Percentiles rank a stretch among this genome's conserved stretches.
These are phyloP conservation scores for Populus davidiana DNA, from an alignment of 345 rosid genomes.

Conservation along the genomic window DNA sequence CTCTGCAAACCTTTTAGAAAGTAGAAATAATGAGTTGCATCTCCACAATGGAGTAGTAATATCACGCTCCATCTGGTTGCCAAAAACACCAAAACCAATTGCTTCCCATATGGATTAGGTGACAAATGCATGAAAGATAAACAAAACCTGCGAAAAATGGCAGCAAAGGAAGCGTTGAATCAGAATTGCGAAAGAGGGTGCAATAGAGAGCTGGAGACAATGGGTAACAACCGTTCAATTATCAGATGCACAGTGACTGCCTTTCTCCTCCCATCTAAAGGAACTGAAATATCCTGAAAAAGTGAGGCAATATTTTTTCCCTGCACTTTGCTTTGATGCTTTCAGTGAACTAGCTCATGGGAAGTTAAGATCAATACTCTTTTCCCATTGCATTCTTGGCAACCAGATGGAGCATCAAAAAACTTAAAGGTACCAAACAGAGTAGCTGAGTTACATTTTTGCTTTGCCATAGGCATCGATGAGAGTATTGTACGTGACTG, in stretches of 20 bases:
- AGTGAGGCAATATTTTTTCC: background rate
- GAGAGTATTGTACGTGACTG: conserved; percentile 77
- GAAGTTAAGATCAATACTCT: background rate
- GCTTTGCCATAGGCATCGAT: conserved; percentile 86
- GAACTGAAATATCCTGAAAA: background rate
- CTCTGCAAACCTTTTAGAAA: conserved; percentile 67
- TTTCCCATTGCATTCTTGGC: conserved; percentile 6
- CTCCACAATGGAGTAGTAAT: conserved; percentile 9
- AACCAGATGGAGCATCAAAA: conserved; percentile 20
- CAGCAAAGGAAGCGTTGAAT: background rate
- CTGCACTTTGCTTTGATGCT: background rate
- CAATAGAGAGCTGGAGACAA: background rate
- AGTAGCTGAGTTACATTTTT: conserved; percentile 47
- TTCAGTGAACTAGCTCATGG: background rate
- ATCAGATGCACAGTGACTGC: background rate
- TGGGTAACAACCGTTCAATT: background rate
- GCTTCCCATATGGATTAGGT: background rate
- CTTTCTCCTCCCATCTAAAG: background rate
- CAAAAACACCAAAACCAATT: conserved; percentile 11
- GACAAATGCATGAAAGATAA: background rate
- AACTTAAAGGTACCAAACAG: background rate
- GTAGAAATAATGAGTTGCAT: conserved; percentile 26
- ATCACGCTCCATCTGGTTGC: conserved; percentile 22
- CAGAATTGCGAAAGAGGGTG: background rate
- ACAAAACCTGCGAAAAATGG: background rate